phyloP scores from a whole-genome alignment of 306 rosid species.

The Cucurbita maxima region DNA sequence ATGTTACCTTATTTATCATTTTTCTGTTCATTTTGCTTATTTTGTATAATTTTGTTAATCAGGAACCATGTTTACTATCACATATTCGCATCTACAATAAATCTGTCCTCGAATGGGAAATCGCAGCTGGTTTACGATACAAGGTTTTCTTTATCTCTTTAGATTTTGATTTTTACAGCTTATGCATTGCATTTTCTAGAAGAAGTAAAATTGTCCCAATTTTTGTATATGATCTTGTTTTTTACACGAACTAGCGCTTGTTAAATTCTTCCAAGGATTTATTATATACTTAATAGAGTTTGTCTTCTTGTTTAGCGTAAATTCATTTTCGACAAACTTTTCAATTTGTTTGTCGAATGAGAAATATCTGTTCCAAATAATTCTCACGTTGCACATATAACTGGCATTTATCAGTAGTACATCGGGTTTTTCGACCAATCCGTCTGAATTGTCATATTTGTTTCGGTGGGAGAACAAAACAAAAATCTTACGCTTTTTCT shows the following conservation, averaged over 20 bases:
- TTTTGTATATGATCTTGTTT: not conserved
- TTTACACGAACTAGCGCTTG: not conserved
- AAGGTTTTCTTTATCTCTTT: slow-evolving; percentile 37
- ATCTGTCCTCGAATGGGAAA: slow-evolving; percentile 95
- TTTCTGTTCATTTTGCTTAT: not conserved
- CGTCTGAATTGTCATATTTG: not conserved
- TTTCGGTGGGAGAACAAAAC: not conserved
- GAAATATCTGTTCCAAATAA: not conserved
- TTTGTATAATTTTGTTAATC: slow-evolving; percentile 2
- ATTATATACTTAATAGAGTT: not conserved
- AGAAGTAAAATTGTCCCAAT: not conserved
- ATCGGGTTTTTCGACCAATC: not conserved
- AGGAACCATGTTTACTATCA: slow-evolving; percentile 85
- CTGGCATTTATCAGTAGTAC: not conserved
- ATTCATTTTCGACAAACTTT: not conserved
- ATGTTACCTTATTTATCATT: not conserved
- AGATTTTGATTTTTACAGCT: not conserved
- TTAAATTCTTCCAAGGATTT: not conserved
- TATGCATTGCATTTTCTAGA: not conserved
- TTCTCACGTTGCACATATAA: not conserved
- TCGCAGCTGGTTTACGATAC: slow-evolving; percentile 83
- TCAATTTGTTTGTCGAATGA: not conserved
- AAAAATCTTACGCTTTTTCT: not conserved
- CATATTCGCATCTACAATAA: slow-evolving; percentile 81
- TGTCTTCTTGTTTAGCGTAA: not conserved